phyloP scores from a whole-genome alignment of 352 stramenopile species.

The Phytophthora kernoviae region DNA sequence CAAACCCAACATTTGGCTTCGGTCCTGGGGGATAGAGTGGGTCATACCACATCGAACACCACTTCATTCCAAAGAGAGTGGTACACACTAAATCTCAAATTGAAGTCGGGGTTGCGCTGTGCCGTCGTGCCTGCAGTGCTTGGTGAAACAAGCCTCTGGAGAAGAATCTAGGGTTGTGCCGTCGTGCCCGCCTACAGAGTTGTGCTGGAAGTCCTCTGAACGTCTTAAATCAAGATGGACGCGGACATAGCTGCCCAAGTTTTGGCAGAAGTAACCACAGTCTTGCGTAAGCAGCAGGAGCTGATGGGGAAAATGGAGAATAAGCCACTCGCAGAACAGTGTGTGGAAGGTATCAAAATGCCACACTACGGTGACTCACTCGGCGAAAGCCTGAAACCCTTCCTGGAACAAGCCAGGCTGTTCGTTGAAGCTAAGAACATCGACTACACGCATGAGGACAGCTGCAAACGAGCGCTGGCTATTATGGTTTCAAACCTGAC shows the following conservation, averaged over 20 bases:
- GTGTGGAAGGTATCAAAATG: constrained; percentile 3
- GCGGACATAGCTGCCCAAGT: constrained; percentile 4
- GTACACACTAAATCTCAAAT: too few species aligned
- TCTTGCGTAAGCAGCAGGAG: constrained; percentile 1
- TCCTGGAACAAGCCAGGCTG: constrained; percentile 8
- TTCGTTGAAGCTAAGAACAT: constrained; percentile 15
- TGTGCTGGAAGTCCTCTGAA: constrained; percentile 5
- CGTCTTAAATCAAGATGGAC: constrained; percentile 5
- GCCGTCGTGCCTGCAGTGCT: constrained; percentile 1
- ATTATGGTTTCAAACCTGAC: constrained; percentile 13
- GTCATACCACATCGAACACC: too few species aligned
- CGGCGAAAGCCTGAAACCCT: constrained; percentile 9
- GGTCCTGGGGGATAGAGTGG: too few species aligned
- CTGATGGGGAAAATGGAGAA: constrained; percentile 6
- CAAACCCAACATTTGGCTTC: too few species aligned
- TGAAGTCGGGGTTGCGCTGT: too few species aligned
- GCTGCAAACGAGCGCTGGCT: constrained; percentile 1
- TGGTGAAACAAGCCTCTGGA: constrained; percentile 7
- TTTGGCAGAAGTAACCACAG: background rate
- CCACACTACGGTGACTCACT: constrained; percentile 4
- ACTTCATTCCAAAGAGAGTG: too few species aligned
- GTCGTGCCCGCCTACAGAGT: background rate
- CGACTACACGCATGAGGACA: constrained; percentile 7
- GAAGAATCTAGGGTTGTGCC: constrained; percentile 1
- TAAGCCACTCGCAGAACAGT: background rate